Base-by-base conservation (phyloP, 1,139 yeast species). In the Meyerozyma athensensis region DNA sequence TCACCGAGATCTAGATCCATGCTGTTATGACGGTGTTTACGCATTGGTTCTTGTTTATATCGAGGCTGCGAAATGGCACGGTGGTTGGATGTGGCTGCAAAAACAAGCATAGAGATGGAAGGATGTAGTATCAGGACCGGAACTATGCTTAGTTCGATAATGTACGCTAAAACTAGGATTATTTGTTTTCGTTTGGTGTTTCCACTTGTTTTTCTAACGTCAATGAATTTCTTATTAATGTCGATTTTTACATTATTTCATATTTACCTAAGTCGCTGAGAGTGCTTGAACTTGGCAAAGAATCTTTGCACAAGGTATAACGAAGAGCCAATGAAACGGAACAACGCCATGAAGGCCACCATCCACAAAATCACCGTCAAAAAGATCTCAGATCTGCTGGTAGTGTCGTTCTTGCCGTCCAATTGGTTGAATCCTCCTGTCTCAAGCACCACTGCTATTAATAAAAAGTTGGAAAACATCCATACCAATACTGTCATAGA, bases 401-500 rank as follows among this genome's bases (percentile, higher is more conserved):
- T 44, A 35, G 55, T 52, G 13, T 44, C 43, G 4, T 46, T 35
- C 4, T 39, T 55, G 9, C 31, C 30, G 7, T 43, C 50, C 40
- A 70, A 65, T 43, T 68, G 72, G 39, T 62, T 58, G 39, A 79
- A 56, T 20, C 90, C 82, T 26, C 86, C 87, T 0, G 86, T 77
- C 48, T 81, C 79, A 36, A 84, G 70, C 3, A 86, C 89, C 7
- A 82, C 69, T 5, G 92, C 86, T 37, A 82, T 75, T 34, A 86
- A 68, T 17, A 80, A 70, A 43, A 83, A 82, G 56, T 86, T 86
- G 14, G 87, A 72, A 40, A 85, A 63, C 59, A 86, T 78, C 96
- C 96, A 86, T 12, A 81, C 63, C 43, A 86, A 72, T 26, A 86
- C 86, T 7, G 90, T 79, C 72, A 84, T 74, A 4, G 95, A 85